A percentile compares a stretch with the other conserved stretches of the same genome.
These are phyloP conservation scores for Exidia glandulosa DNA, from an alignment of 768 basidiomycete genomes.

Conservation along the genomic window DNA sequence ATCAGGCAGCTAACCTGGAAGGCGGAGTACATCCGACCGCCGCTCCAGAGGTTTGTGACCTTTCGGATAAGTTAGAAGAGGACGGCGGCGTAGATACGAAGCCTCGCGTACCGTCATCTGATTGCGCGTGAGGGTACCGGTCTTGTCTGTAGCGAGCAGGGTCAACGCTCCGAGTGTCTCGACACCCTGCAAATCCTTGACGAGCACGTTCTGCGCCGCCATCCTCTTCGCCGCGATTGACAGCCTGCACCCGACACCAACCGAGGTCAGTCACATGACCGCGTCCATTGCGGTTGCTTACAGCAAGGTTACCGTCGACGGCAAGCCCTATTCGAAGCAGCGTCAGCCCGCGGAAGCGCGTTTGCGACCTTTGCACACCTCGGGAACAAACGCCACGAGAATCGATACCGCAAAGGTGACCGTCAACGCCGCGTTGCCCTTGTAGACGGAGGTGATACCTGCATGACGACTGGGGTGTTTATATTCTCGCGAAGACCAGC, in stretches of 20 bases:
- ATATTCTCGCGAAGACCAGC: too few species aligned
- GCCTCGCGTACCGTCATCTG: slow-evolving; percentile 47
- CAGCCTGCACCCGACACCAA: slow-evolving; percentile 20
- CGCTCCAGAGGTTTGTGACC: slow-evolving; percentile 60
- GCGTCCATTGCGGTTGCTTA: slow-evolving; percentile 8
- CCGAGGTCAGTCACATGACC: not conserved
- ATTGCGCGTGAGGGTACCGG: slow-evolving; percentile 58
- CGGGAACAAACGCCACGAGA: slow-evolving; percentile 49
- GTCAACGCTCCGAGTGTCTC: slow-evolving; percentile 55
- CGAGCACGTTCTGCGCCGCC: slow-evolving; percentile 61
- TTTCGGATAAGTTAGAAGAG: slow-evolving; percentile 12
- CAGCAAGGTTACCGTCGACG: slow-evolving; percentile 55
- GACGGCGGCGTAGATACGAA: not conserved
- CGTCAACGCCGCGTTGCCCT: slow-evolving; percentile 45
- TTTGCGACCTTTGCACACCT: slow-evolving; percentile 9
- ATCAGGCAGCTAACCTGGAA: slow-evolving; percentile 36
- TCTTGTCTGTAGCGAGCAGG: slow-evolving; percentile 60
- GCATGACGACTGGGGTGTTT: not conserved
- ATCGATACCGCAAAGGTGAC: slow-evolving; percentile 54
- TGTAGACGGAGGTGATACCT: slow-evolving; percentile 55
- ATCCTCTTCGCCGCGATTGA: slow-evolving; percentile 64
- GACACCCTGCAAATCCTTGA: slow-evolving; percentile 63
- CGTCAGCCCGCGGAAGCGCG: not conserved
- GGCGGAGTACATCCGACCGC: slow-evolving; percentile 48
- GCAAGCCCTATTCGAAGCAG: slow-evolving; percentile 30